phyloP scores from a whole-genome alignment of 306 rosid genomes.

The Rubus parviflorus region DNA sequence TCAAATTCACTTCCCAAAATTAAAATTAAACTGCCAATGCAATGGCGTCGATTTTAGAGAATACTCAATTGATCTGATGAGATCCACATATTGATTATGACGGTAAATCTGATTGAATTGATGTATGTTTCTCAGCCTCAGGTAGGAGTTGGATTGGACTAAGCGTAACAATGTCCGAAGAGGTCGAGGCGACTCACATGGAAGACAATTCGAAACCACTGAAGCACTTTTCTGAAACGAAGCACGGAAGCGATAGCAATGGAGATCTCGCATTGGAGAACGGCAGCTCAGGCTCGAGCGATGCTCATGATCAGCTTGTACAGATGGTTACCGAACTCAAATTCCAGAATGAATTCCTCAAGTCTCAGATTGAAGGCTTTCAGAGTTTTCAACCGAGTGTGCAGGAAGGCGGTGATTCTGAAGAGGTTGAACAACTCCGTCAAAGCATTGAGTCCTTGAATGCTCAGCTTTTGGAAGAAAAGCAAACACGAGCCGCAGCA shows the following conservation, averaged over 20 bases:
- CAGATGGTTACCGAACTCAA: conserved; percentile 65
- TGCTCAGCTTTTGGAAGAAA: conserved; percentile 70
- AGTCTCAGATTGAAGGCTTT: conserved; percentile 71
- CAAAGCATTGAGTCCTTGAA: conserved; percentile 55
- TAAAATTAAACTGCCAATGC: not conserved
- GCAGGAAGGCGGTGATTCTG: conserved; percentile 38
- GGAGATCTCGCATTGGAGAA: conserved; percentile 40
- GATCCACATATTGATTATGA: not conserved
- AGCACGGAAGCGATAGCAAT: conserved; percentile 30
- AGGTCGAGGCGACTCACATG: conserved; percentile 34
- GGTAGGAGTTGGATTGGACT: not conserved
- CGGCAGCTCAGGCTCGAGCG: conserved; percentile 26
- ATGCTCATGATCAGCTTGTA: conserved; percentile 59
- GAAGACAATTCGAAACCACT: conserved; percentile 38
- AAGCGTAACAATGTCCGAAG: conserved; percentile 35
- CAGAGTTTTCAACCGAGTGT: conserved; percentile 32
- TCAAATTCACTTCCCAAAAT: no score
- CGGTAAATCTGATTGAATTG: not conserved
- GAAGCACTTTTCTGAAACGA: conserved; percentile 33
- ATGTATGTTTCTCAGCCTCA: not conserved
- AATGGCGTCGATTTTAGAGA: not conserved
- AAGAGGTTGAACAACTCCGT: conserved; percentile 49
- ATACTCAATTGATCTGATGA: not conserved
- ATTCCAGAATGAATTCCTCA: conserved; percentile 78
- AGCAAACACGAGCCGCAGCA: conserved; percentile 77